Conservation (phyloP, 352 stramenopile genomes). For the Globisporangium okanoganense region DNA sequence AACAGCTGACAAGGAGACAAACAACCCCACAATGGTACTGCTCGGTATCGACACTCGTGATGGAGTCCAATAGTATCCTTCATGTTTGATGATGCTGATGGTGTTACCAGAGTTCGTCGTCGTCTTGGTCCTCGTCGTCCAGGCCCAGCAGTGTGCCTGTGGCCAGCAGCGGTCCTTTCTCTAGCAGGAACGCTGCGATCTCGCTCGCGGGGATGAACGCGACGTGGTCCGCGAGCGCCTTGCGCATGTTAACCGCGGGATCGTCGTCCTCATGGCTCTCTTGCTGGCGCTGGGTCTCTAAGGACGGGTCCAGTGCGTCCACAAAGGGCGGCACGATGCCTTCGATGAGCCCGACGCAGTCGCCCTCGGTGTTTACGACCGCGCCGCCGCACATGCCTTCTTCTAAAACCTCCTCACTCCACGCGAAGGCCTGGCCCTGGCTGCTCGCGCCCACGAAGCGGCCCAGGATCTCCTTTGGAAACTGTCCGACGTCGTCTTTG, state of each 20-base stretch:
- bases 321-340: constrained; percentile 60
- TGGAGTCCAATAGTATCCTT: neutral
- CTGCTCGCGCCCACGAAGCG: constrained; percentile 56
- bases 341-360: constrained; percentile 72
- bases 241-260: constrained; percentile 31
- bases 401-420: constrained; percentile 65
- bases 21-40: too few species aligned
- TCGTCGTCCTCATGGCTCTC: constrained; percentile 20
- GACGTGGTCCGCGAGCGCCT: constrained; percentile 65
- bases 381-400: constrained; percentile 84
- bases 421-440: constrained; percentile 67
- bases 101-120: constrained; percentile 16
- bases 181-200: constrained; percentile 42
- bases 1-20: too few species aligned
- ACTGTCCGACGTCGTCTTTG: constrained; percentile 23
- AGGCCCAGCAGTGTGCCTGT: constrained; percentile 32
- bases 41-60: too few species aligned
- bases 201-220: constrained; percentile 57
- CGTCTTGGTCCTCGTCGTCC: constrained; percentile 14
- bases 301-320: constrained; percentile 7
- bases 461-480: constrained; percentile 45
- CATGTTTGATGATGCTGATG: neutral
- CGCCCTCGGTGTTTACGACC: constrained; percentile 33
- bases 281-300: constrained; percentile 20
- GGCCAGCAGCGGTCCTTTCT: constrained; percentile 24